Evolutionary conservation across 1,284 basidiomycete species (phyloP), one percentile per base, ranked within the genome.

Genomic region (Phylloporus gajari): DNA sequence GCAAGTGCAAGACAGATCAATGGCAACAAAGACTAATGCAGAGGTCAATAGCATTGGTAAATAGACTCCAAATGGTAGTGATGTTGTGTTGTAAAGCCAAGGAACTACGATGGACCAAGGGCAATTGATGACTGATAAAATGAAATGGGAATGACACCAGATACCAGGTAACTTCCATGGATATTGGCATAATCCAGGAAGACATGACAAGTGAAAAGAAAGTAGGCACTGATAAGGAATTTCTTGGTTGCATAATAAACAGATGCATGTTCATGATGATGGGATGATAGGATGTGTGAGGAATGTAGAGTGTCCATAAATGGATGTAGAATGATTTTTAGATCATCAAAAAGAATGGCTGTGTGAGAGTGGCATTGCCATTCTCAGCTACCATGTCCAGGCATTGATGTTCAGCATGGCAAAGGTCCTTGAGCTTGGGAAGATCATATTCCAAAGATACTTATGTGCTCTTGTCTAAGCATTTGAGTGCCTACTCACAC

Each of bases 401-500:
- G 63, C 78, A 76, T 60, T 82, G 83, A 53, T 77, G 78, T 51
- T 83, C 82, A n/a, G 80, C 81, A 6, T 84, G 86, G 74, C 88
- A 88, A 53, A 87, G 83, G 3, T 85, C 87, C 77, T 91, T 92
- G 40, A 93, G 75, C 56, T 82, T 83, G 13, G 87, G 85, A 5
- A 93, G 82, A 77, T 91, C 90, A 1, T 84, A 84, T 23, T 78
- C 74, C 32, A 93, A 83, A 27, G 87, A 84, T 12, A 93, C 90
- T 65, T 86, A 85, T 0, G 84, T 81, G 68, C 84, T 85, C 76
- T 92, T 90, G 7, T 83, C 75, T 91, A 91, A 93, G 51, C 87
- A 86, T 48, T 88, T 87, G 38, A 90, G 80, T 0, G 90, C 91
- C 92, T 92, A 93, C 68, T 88, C 85, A 23, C 89, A 85, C 68